Conservation (phyloP, 352 stramenopile species). For the Globisporangium viniferum region DNA sequence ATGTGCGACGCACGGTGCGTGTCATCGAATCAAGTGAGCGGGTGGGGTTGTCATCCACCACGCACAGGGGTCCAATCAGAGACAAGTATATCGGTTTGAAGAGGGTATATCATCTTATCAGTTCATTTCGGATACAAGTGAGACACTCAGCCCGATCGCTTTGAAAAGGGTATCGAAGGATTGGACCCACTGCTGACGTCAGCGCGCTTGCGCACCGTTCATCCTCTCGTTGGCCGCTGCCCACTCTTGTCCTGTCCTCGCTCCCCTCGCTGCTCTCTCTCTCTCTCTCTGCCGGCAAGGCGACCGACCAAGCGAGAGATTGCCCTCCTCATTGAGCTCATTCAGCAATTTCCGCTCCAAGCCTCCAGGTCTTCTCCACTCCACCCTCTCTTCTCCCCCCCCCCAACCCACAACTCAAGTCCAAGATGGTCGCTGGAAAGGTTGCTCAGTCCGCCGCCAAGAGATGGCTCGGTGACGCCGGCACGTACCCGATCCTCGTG, state of each 20-base stretch:
- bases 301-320: too few species aligned
- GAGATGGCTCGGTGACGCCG: slow-evolving; percentile 74
- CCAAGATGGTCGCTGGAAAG: slow-evolving; percentile 54
- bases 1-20: slow-evolving; percentile 1
- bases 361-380: slow-evolving; percentile 19
- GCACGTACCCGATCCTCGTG: slow-evolving; percentile 72
- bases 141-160: neutral
- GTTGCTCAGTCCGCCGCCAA: slow-evolving; percentile 47
- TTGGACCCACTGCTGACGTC: slow-evolving; percentile 4
- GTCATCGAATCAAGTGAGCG: slow-evolving; percentile 5
- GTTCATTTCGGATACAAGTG: neutral
- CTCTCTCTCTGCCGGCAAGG: neutral
- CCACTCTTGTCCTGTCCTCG: neutral
- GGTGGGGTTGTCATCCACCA: slow-evolving; percentile 4
- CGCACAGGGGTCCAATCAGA: slow-evolving; percentile 6
- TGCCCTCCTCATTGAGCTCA: slow-evolving; percentile 26
- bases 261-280: neutral
- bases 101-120: neutral
- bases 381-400: slow-evolving; percentile 2
- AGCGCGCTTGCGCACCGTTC: slow-evolving; percentile 13
- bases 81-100: neutral
- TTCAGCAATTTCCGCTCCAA: slow-evolving; percentile 60
- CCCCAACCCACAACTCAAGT: slow-evolving; percentile 13
- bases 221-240: neutral
- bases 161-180: neutral